Conservation (phyloP, 306 rosid species). For the Cucurbita maxima region DNA sequence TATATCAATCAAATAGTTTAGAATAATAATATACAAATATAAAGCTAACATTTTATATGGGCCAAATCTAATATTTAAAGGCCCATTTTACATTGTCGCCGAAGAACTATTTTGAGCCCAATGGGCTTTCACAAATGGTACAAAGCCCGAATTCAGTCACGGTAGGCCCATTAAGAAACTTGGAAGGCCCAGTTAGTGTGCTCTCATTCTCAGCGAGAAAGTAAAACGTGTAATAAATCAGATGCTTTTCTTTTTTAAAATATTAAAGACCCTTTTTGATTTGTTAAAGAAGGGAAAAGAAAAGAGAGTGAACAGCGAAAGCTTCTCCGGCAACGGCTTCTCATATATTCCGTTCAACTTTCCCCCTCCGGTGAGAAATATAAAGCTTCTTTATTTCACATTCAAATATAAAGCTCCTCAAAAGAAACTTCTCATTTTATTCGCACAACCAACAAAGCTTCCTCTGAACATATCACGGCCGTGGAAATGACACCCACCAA, state of each 20-base stretch:
- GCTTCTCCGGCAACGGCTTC: slow-evolving; percentile 1
- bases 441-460: not conserved
- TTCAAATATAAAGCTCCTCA: not conserved
- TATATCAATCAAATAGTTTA: no score
- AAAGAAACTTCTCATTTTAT: not conserved
- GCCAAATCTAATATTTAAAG: no score
- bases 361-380: not conserved
- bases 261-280: not conserved
- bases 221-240: not conserved
- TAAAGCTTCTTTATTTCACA: not conserved
- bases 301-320: not conserved
- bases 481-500: no score
- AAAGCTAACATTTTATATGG: no score
- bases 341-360: slow-evolving; percentile 3
- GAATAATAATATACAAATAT: no score
- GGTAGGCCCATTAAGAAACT: no score
- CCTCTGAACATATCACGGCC: not conserved
- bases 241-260: not conserved
- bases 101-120: no score
- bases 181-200: not conserved
- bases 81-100: no score
- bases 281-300: not conserved
- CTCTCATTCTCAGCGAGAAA: not conserved
- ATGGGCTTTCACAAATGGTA: no score
- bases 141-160: no score